A percentile compares a stretch with the other conserved stretches of the same genome.
phyloP scores from a whole-genome alignment of 768 basidiomycete species.

The Lentinula aciculospora region DNA sequence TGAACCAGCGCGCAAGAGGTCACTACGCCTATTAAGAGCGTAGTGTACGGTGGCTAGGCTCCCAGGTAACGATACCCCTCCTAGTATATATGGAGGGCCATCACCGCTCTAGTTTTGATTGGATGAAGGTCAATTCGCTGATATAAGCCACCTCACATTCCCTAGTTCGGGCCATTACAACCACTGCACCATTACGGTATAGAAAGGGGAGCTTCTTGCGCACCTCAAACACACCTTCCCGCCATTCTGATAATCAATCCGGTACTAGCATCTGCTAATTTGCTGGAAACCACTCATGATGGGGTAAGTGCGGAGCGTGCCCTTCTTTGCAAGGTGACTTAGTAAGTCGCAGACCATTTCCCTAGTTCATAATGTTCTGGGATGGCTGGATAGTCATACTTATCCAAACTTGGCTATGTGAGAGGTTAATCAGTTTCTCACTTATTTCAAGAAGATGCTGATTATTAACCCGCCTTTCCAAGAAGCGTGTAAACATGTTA shows the following conservation, averaged over 20 bases:
- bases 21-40: no score
- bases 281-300: constrained; percentile 12
- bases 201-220: no score
- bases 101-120: no score
- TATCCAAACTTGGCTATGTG: constrained; percentile 21
- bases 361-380: constrained; percentile 15
- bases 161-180: constrained; percentile 78
- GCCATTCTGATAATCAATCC: constrained; percentile 14
- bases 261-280: constrained; percentile 11
- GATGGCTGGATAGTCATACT: constrained; percentile 6
- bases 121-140: constrained; percentile 58
- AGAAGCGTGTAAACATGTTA: constrained; percentile 16
- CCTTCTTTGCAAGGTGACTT: constrained; percentile 6
- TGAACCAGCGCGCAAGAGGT: constrained; percentile 87
- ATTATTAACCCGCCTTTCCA: constrained; percentile 21
- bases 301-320: constrained; percentile 12
- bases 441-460: background rate
- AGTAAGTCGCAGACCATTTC: constrained; percentile 9
- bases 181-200: constrained; percentile 48
- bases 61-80: no score
- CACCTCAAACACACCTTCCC: constrained; percentile 31
- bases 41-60: no score
- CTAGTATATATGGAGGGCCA: no score
- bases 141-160: constrained; percentile 67
- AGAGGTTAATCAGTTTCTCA: no score